A percentile compares a stretch with the other conserved stretches of the same genome.
Evolutionary conservation across 148 eudicot species (phyloP).

Genomic region (Salicornia ramosissima): DNA sequence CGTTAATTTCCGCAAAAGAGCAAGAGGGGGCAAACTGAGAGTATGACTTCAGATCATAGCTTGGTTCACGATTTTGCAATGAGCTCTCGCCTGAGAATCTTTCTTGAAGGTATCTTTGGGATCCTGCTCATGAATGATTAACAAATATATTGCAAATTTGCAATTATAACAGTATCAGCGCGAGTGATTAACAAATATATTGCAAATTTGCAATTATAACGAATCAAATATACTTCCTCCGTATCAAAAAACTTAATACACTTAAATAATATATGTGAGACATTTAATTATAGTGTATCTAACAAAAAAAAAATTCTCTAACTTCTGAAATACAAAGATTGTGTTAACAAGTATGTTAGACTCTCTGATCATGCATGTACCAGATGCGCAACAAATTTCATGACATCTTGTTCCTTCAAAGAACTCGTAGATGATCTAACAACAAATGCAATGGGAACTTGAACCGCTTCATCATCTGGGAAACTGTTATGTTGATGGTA

Average conservation of each 20-base stretch:
- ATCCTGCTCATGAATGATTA: constrained; percentile 38
- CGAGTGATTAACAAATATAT: constrained; percentile 52
- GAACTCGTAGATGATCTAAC: constrained; percentile 61
- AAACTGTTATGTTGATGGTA: constrained; percentile 34
- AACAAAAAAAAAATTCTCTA: background rate
- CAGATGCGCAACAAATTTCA: constrained; percentile 67
- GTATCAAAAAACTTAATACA: too few species aligned
- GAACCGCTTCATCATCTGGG: constrained; percentile 84
- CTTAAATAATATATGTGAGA: too few species aligned
- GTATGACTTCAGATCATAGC: constrained; percentile 18
- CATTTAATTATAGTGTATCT: background rate
- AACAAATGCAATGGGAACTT: constrained; percentile 76
- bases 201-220: constrained; percentile 47
- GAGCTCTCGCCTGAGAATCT: constrained; percentile 61
- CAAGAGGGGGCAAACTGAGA: background rate
- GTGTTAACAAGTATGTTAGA: too few species aligned
- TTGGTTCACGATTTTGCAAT: constrained; percentile 42
- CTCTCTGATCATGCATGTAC: constrained; percentile 20
- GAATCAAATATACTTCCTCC: too few species aligned
- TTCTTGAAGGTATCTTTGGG: constrained; percentile 59
- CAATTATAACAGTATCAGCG: background rate
- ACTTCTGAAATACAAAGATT: background rate
- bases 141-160: constrained; percentile 78
- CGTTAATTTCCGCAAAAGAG: background rate
- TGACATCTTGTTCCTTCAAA: constrained; percentile 48